Evolutionary conservation across 2,329 filamentous ascomycete species (phyloP), one percentile per base, ranked within the genome.

Genomic region (Rachicladosporium sp.): DNA sequence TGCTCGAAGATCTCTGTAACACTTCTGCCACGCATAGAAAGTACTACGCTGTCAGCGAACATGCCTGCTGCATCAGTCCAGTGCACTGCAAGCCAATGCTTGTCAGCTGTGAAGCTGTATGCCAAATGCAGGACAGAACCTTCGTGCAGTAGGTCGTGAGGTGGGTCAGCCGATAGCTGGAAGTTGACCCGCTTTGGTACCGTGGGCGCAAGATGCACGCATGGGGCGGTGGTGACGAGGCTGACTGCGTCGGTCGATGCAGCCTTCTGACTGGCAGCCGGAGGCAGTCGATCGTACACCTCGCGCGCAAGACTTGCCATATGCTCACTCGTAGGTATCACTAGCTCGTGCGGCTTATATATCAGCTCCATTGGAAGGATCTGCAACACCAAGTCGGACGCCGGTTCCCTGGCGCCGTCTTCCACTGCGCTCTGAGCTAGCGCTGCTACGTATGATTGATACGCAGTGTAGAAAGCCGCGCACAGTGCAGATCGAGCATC

Each of bases 1-100:
- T 88, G 82, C 35, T 73, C 70, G 1, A 76, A 75, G n/a, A 87
- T 66, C 13, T 82, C 76, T 10, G 66, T 65, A 45, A 86, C 74
- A 66, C 49, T 71, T 66, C 60, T 76, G 70, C 10, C 76, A 67
- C 33, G 56, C 2, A 89, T 64, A 50, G 80, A 84, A 58, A 87
- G 89, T 0, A 82, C 80, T 1, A 78, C 73, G 10, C 73, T 82
- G 48, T 78, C 76, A 56, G 88, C 82, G 44, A 82, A 76, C 43
- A 74, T 76, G 2, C 85, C 85, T 19, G 74, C 73, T 48, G 78
- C 84, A 54, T 93, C 83, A 1, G 80, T 84, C 85, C 85, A 93
- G 1, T 81, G 80, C 4, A 77, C 81, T 9, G 79, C 80, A 30
- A 91, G 64, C 86, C 86, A 93, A 6, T 78, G 68, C 12, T 80